A percentile compares a stretch with the other conserved stretches of the same genome.
Conservation (phyloP, 768 basidiomycete species). For the Mycena crocata region DNA sequence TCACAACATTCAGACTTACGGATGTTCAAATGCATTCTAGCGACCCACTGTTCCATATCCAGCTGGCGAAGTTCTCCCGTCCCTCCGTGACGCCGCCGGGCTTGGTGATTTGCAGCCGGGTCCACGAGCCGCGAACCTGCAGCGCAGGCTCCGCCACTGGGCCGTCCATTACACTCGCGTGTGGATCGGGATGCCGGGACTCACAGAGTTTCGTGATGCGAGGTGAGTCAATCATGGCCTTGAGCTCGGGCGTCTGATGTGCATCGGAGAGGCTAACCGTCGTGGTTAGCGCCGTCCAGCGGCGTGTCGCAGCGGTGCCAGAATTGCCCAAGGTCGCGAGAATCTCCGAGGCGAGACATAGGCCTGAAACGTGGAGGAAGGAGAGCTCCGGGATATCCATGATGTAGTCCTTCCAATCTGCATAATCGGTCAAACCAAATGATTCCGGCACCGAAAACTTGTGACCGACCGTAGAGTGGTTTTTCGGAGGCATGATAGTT, state of each 20-base stretch:
- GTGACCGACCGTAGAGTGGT: not conserved
- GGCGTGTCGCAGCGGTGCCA: constrained; percentile 8
- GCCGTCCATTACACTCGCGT: constrained; percentile 7
- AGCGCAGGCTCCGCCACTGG: constrained; percentile 31
- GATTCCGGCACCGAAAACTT: not conserved
- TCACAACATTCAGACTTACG: not conserved
- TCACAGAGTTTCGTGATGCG: constrained; percentile 10
- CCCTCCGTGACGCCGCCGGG: constrained; percentile 25
- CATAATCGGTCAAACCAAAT: not conserved
- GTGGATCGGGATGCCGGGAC: constrained; percentile 45
- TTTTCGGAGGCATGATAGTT: not conserved
- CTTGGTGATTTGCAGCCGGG: constrained; percentile 40
- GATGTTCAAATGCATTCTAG: not conserved
- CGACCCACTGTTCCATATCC: constrained; percentile 44
- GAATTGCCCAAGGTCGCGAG: constrained; percentile 11
- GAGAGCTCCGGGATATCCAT: not conserved
- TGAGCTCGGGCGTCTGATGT: constrained; percentile 29
- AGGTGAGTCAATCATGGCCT: constrained; percentile 9
- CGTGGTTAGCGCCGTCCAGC: constrained; percentile 7
- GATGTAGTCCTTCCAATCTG: constrained; percentile 7
- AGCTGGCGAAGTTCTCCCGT: constrained; percentile 37
- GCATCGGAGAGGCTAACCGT: constrained; percentile 19
- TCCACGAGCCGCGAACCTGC: constrained; percentile 52
- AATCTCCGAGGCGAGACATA: constrained; percentile 18
- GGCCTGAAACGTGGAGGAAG: not conserved